A percentile compares a stretch with the other conserved stretches of the same genome.
These are phyloP conservation scores for Anethum foeniculum DNA, from an alignment of 140 eudicot species.

Conservation along the genomic window DNA sequence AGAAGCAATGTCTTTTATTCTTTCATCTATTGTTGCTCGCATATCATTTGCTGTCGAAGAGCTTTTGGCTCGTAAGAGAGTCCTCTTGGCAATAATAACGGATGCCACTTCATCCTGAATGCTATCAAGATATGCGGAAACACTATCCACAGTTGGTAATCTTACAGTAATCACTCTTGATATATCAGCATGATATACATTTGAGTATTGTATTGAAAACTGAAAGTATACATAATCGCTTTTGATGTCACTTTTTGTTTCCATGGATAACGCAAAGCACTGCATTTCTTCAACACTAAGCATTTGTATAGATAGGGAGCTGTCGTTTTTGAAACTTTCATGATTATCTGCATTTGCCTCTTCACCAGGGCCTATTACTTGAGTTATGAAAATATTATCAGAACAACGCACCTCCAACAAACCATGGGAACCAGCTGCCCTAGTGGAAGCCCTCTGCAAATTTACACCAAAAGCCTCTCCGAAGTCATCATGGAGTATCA, in stretches of 20 bases:
- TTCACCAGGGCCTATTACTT: constrained; percentile 94
- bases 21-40: constrained; percentile 70
- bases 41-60: constrained; percentile 59
- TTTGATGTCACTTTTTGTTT: constrained; percentile 56
- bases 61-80: constrained; percentile 67
- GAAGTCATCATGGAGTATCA: constrained; percentile 85
- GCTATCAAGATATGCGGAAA: constrained; percentile 69
- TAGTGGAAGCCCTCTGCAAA: constrained; percentile 79
- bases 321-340: constrained; percentile 67
- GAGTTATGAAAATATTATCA: constrained; percentile 53
- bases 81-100: constrained; percentile 76
- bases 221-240: constrained; percentile 73
- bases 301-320: constrained; percentile 63
- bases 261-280: constrained; percentile 77
- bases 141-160: constrained; percentile 77
- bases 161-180: constrained; percentile 81
- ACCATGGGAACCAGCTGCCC: constrained; percentile 92
- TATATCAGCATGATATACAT: constrained; percentile 77
- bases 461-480: constrained; percentile 98
- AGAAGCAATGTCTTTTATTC: constrained; percentile 65
- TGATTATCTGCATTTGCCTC: constrained; percentile 65
- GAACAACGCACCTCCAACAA: constrained; percentile 86
- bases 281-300: constrained; percentile 90
- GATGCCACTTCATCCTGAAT: constrained; percentile 92
- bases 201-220: constrained; percentile 61